Conservation (phyloP, 2,329 filamentous ascomycete species). For the Cladorrhinum sp. region DNA sequence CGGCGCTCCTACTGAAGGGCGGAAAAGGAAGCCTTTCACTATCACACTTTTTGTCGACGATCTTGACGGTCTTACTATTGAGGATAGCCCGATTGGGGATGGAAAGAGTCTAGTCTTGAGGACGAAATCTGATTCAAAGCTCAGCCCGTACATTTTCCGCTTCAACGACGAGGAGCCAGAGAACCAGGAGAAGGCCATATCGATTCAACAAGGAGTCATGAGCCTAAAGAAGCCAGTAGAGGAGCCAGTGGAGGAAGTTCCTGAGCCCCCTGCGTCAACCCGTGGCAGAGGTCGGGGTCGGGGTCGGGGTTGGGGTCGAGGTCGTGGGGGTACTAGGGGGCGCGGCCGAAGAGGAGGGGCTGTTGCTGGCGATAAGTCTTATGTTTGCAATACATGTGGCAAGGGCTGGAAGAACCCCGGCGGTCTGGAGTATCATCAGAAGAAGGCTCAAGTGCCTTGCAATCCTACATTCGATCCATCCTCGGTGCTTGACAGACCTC, state of each 20-base stretch:
- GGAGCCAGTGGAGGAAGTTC: conserved; percentile 2
- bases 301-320: conserved; percentile 1
- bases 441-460: conserved; percentile 52
- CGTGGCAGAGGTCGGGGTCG: conserved; percentile 16
- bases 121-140: neutral
- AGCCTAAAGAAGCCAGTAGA: conserved; percentile 1
- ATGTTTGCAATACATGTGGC: conserved; percentile 51
- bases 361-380: conserved; percentile 33
- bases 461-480: conserved; percentile 46
- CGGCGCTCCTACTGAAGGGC: conserved; percentile 7
- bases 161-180: conserved; percentile 18
- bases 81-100: conserved; percentile 23
- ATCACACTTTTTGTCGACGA: conserved; percentile 24
- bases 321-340: conserved; percentile 16
- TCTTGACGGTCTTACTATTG: conserved; percentile 21
- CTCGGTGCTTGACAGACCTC: conserved; percentile 22
- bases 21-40: conserved; percentile 23
- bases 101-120: conserved; percentile 28
- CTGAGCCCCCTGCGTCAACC: conserved; percentile 6
- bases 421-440: conserved; percentile 57
- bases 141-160: conserved; percentile 24
- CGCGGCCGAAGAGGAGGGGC: conserved; percentile 19
- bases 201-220: conserved; percentile 18
- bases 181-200: conserved; percentile 11
- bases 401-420: conserved; percentile 56